Percentiles rank a stretch among this genome's conserved stretches.
Evolutionary conservation across 306 rosid genomes (phyloP).

Genomic region (Lathyrus aphaca): DNA sequence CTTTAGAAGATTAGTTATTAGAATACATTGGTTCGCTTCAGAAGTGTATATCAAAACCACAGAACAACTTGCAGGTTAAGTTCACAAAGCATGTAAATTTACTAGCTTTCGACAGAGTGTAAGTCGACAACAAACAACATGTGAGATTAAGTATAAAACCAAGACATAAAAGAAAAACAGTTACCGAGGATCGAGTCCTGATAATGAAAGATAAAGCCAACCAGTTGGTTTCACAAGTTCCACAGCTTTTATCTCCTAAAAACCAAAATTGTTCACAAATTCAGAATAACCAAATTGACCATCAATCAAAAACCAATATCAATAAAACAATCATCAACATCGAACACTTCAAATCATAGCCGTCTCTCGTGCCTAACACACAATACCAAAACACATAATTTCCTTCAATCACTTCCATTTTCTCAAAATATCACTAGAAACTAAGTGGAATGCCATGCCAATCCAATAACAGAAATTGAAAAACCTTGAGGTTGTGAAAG

Average conservation of each 20-base stretch:
- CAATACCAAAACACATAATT: not conserved
- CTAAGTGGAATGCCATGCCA: not conserved
- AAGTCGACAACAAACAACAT: not conserved
- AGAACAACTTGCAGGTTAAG: not conserved
- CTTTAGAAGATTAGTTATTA: not conserved
- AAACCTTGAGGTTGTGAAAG: slow-evolving; percentile 88
- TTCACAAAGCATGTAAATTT: not conserved
- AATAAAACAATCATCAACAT: not conserved
- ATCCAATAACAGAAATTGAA: not conserved
- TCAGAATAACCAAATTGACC: slow-evolving; percentile 10
- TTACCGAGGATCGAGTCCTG: slow-evolving; percentile 88
- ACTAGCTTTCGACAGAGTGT: not conserved
- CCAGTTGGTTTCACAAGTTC: slow-evolving; percentile 89
- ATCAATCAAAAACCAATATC: not conserved
- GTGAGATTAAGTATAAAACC: not conserved
- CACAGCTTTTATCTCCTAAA: slow-evolving; percentile 82
- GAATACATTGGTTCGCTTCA: not conserved
- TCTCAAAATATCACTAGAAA: not conserved
- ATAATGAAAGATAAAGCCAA: slow-evolving; percentile 83
- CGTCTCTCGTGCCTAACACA: not conserved
- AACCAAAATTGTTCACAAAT: slow-evolving; percentile 32
- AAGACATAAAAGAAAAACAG: not conserved
- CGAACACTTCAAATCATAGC: not conserved
- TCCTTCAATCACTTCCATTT: not conserved
- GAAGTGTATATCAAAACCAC: not conserved